Evolutionary conservation across 345 rosid species (phyloP).

Genomic region (Citrus trifoliata): DNA sequence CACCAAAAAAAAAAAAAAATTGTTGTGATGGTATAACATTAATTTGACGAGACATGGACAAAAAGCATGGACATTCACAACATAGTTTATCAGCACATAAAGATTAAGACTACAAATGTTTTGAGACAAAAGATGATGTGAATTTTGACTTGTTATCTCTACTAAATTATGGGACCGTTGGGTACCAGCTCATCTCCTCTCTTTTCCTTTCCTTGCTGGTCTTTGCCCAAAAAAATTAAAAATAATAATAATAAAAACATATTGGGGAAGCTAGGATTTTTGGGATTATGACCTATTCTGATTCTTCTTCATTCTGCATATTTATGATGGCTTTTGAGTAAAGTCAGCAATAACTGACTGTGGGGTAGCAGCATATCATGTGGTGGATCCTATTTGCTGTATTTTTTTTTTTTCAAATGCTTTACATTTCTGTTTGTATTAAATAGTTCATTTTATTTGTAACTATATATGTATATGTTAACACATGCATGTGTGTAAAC

Average conservation of each 20-base stretch:
- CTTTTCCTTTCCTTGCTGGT: neutral
- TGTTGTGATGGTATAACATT: neutral
- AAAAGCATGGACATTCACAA: neutral
- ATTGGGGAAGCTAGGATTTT: neutral
- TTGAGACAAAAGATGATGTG: neutral
- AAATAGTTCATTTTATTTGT: neutral
- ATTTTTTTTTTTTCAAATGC: neutral
- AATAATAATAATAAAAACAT: neutral
- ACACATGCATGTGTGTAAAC: neutral
- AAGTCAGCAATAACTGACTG: neutral
- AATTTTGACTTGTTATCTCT: neutral
- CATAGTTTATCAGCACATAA: neutral
- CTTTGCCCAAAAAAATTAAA: neutral
- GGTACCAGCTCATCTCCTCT: neutral
- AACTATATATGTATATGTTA: neutral
- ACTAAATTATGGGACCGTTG: neutral
- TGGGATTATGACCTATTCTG: neutral
- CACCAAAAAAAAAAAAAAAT: no score
- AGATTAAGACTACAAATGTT: neutral
- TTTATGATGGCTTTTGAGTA: neutral
- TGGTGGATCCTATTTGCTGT: neutral
- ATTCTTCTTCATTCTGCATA: neutral
- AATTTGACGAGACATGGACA: neutral
- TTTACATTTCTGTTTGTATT: neutral
- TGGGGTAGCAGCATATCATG: neutral